Evolutionary conservation across 129 eudicot genomes (phyloP).

Genomic region (Helichrysum umbraculigerum): DNA sequence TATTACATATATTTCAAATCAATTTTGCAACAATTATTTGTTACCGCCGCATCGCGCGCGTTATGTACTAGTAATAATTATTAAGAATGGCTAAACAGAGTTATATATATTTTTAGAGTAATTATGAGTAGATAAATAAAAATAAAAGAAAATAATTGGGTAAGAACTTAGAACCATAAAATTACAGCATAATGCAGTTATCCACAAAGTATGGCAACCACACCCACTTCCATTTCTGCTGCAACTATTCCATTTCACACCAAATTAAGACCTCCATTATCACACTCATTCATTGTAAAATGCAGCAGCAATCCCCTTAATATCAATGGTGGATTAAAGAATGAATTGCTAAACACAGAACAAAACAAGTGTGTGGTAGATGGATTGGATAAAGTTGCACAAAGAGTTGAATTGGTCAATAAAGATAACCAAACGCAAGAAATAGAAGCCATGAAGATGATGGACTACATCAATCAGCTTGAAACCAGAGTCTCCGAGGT

Average conservation of each 20-base stretch:
- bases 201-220: conserved; percentile 44
- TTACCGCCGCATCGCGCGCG: too few relatives aligned
- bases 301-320: conserved; percentile 30
- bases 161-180: conserved; percentile 12
- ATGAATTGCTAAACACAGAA: conserved; percentile 54
- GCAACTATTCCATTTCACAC: conserved; percentile 24
- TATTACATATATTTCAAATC: too few relatives aligned
- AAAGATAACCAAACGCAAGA: conserved; percentile 64
- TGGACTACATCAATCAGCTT: conserved; percentile 46
- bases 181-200: conserved; percentile 17
- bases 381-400: conserved; percentile 49
- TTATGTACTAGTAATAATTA: too few relatives aligned
- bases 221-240: conserved; percentile 37
- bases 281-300: conserved; percentile 19
- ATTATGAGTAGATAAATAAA: not conserved
- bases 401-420: conserved; percentile 64
- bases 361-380: conserved; percentile 58
- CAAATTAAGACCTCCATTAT: conserved; percentile 14
- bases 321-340: conserved; percentile 33
- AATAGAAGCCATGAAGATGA: conserved; percentile 49
- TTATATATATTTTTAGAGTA: too few relatives aligned
- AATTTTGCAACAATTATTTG: too few relatives aligned
- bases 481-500: conserved; percentile 70
- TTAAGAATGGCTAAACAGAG: too few relatives aligned
- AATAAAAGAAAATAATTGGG: not conserved